Base-by-base conservation (phyloP, 257 asterid species). In the Osmanthus fragrans region DNA sequence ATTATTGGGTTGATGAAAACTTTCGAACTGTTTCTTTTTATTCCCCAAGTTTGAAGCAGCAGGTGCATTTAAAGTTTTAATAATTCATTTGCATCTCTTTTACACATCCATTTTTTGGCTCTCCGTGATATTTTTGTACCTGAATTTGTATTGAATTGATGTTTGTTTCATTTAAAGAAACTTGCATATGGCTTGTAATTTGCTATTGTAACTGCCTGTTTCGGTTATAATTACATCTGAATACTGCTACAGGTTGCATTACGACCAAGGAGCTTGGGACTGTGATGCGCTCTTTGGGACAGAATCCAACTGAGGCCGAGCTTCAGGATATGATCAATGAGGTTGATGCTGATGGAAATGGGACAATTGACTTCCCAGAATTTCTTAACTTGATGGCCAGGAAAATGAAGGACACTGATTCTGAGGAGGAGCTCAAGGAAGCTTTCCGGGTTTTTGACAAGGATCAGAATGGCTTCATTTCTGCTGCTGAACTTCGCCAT, bases 341-440 rank as follows among this genome's bases (percentile, higher is more conserved):
- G 89, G 92, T 88, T 32, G 92, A 88, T 85, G 89, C 90, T 73
- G 89, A 88, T 76, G 90, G 92, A 39, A 86, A 86, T 34, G 90
- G 92, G 8, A 88, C 92, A 2, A 88, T 88, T 33, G 92, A 88
- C 80, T 86, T 88, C 87, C 89, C 90, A 0, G 92, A 88, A 80
- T 88, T 88, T 75, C 92, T 88, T 83, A 88, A 86, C 88, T 82
- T 88, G 75, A 88, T 86, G 92, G 92, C 89, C 39, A 81, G 89
- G 34, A 88, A 88, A 71, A 88, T 88, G 92, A 88, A 85, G 86
- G 92, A 88, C 82, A 81, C 90, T 1, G 88, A 88, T 69, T 84
- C 92, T 5, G 90, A 86, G 86, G 92, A 88, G 85, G 92, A 88
- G 80, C 88, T 88, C 71, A 88, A 85, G 82, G 92, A 88, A 68